A percentile compares a stretch with the other conserved stretches of the same genome.
These are phyloP conservation scores for Neospermospora avenae DNA, from an alignment of 2,329 filamentous ascomycete species.

Conservation along the genomic window DNA sequence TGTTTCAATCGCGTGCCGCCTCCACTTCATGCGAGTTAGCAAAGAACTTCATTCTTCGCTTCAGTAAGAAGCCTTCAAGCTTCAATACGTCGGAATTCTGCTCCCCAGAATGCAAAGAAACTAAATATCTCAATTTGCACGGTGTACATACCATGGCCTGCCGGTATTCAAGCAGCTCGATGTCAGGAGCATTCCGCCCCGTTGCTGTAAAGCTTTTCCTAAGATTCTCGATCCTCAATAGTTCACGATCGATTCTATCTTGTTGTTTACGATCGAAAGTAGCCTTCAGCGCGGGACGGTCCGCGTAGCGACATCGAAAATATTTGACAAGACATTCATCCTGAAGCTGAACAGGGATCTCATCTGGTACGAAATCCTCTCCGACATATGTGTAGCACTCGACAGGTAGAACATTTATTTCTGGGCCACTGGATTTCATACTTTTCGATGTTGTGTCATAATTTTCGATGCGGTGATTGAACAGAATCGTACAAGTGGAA, in stretches of 20 bases:
- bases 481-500: background rate
- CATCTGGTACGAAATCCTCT: slow-evolving; percentile 5
- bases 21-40: background rate
- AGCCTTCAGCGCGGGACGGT: background rate
- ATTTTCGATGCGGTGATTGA: background rate
- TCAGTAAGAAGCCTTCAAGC: too few relatives aligned
- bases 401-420: background rate
- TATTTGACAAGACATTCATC: slow-evolving; percentile 4
- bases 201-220: background rate
- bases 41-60: too few relatives aligned
- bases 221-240: background rate
- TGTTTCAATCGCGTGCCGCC: background rate
- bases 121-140: too few relatives aligned
- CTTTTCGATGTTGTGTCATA: background rate
- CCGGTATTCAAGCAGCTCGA: background rate
- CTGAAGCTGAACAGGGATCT: background rate
- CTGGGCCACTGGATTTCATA: background rate
- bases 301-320: slow-evolving; percentile 8
- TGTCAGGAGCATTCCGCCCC: background rate
- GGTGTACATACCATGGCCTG: background rate
- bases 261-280: background rate
- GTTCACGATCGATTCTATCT: background rate
- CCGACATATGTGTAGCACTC: background rate
- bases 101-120: too few relatives aligned
- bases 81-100: too few relatives aligned